These are phyloP conservation scores for Exobasidium cylindrosporum DNA, from an alignment of 1,284 basidiomycete species.

Conservation along the genomic window DNA sequence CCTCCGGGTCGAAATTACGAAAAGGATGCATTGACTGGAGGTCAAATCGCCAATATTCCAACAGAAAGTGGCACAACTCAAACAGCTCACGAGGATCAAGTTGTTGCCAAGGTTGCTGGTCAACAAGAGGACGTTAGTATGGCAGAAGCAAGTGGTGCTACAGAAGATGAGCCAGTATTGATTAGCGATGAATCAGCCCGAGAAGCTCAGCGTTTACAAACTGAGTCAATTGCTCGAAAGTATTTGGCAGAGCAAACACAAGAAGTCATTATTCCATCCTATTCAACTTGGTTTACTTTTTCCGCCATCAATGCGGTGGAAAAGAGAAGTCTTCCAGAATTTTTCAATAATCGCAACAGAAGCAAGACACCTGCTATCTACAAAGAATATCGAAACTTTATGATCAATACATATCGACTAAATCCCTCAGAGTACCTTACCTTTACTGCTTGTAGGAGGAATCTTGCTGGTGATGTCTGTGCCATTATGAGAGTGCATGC, in stretches of 20 bases:
- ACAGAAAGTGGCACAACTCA: slow-evolving; percentile 24
- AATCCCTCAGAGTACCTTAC: slow-evolving; percentile 95
- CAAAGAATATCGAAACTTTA: slow-evolving; percentile 99
- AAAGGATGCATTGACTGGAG: slow-evolving; percentile 45
- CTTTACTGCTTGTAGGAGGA: slow-evolving; percentile 91
- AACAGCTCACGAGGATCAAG: slow-evolving; percentile 20
- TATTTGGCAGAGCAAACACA: slow-evolving; percentile 97
- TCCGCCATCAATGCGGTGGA: slow-evolving; percentile 88
- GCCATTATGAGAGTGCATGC: slow-evolving; percentile 98
- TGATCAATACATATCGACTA: slow-evolving; percentile 96
- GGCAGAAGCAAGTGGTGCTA: slow-evolving; percentile 12
- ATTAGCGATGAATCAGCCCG: slow-evolving; percentile 68
- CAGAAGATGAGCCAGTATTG: slow-evolving; percentile 20
- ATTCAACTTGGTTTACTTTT: slow-evolving; percentile 98
- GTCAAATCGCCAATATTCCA: slow-evolving; percentile 49
- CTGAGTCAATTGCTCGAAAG: slow-evolving; percentile 82
- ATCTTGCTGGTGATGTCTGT: slow-evolving; percentile 95
- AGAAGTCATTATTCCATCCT: slow-evolving; percentile 86
- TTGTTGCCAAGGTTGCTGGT: slow-evolving; percentile 23
- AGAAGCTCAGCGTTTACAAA: slow-evolving; percentile 70
- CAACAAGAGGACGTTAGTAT: slow-evolving; percentile 42
- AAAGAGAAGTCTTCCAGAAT: slow-evolving; percentile 88
- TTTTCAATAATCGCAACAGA: slow-evolving; percentile 89
- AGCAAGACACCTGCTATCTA: slow-evolving; percentile 91
- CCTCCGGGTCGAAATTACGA: slow-evolving; percentile 54